Base-by-base conservation (phyloP, 306 rosid species). In the Echinosophora koreensis region DNA sequence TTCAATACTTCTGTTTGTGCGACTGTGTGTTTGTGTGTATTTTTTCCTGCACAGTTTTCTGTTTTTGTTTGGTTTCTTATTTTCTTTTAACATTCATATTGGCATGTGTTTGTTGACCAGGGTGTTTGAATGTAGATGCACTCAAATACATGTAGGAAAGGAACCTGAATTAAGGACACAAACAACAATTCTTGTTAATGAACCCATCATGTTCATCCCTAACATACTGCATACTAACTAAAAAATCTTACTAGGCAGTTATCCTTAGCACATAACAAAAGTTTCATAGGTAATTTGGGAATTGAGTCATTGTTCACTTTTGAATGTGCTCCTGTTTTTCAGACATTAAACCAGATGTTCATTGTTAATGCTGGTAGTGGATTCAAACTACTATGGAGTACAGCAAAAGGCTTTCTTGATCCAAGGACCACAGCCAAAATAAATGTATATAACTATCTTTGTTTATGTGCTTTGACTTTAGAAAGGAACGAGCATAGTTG, bases 261-360 rank as follows among this genome's bases (percentile, higher is more conserved):
- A 76, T 51, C 27, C 35, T 18, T 34, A 46, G 32, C 15, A 6
- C 59, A 34, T 62, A 80, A 22, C 14, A 28, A 30, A 46, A 39
- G 66, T 65, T 80, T 4, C 58, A 41, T 73, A 35, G 49, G 63
- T 38, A 34, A 77, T 57, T 41, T 72, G 42, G 63, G 60, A 27
- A 41, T 38, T 12, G 17, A 67, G 50, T 64, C 56, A 41, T 59
- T 17, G 5, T 71, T 84, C 7, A 15, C 68, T 86, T 81, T 83
- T 88, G 78, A 87, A 77, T 65, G 52, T 69, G 70, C 72, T 80
- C 76, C n/a, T 30, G 37, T 72, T 84, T 79, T 69, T 55, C 97
- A 95, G 99, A 92, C 99, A 64, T 88, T 95, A 60, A 90, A 90
- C 79, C 99, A 92, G 85, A 95, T 95, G 99, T 95, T 80, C 84